phyloP scores from a whole-genome alignment of 2,329 filamentous ascomycete species.

The Penicillium concentricum region DNA sequence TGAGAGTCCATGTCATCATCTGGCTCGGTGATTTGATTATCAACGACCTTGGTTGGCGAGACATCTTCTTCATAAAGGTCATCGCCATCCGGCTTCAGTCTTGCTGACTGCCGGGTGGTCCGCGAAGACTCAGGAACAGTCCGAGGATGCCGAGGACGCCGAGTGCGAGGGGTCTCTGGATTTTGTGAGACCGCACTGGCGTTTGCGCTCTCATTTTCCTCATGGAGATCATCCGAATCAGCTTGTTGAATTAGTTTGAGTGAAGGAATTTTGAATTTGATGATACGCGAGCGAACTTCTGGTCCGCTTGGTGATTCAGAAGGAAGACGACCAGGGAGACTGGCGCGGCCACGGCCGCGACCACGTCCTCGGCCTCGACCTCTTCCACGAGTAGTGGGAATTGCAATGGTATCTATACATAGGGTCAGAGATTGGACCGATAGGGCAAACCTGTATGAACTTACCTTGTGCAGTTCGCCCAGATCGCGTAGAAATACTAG shows the following conservation, averaged over 20 bases:
- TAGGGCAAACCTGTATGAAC: neutral
- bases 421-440: constrained; percentile 10
- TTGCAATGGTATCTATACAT: constrained; percentile 17
- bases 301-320: constrained; percentile 4
- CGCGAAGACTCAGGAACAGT: constrained; percentile 33
- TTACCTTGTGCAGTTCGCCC: constrained; percentile 27
- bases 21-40: constrained; percentile 6
- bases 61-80: constrained; percentile 19
- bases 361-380: constrained; percentile 19
- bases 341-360: constrained; percentile 15
- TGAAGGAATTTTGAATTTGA: constrained; percentile 16
- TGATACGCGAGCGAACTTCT: constrained; percentile 15
- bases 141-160: constrained; percentile 32
- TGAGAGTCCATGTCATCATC: constrained; percentile 12
- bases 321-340: constrained; percentile 9
- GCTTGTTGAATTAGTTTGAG: constrained; percentile 2
- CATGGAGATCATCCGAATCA: neutral
- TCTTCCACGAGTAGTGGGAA: constrained; percentile 13
- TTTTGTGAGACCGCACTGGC: constrained; percentile 6
- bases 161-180: constrained; percentile 33
- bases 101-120: constrained; percentile 37
- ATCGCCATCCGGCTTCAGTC: constrained; percentile 28
- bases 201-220: constrained; percentile 13
- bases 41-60: constrained; percentile 10
- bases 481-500: constrained; percentile 19